Evolutionary conservation across 768 basidiomycete genomes (phyloP).

Genomic region (Sporobolomyces pararoseus): DNA sequence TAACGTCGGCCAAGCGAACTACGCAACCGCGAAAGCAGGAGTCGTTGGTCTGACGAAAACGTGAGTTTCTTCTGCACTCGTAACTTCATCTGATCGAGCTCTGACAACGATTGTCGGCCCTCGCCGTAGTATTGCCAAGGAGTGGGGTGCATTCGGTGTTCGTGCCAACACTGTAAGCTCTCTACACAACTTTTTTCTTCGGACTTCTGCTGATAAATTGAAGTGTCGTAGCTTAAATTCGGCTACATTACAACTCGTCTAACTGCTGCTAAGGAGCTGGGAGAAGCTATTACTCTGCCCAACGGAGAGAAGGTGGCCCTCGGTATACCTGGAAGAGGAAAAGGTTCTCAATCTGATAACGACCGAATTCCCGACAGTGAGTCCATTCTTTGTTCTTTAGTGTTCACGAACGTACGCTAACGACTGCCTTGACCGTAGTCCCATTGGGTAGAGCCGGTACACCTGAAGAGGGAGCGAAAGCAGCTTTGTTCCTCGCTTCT

Average conservation of each 20-base stretch:
- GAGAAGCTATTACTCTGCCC: constrained; percentile 65
- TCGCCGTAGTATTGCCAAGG: constrained; percentile 70
- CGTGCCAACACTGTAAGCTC: constrained; percentile 67
- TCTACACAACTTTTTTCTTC: neutral
- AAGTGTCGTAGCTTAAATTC: constrained; percentile 53
- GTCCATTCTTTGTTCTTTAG: constrained; percentile 3
- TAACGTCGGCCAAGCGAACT: constrained; percentile 65
- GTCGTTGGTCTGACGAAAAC: constrained; percentile 79
- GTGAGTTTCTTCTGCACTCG: neutral
- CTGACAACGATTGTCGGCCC: too few relatives aligned
- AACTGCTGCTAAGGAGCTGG: constrained; percentile 73
- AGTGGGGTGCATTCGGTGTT: constrained; percentile 70
- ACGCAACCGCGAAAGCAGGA: constrained; percentile 51
- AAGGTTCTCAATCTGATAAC: constrained; percentile 47
- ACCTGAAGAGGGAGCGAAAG: constrained; percentile 71
- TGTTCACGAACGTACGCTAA: neutral
- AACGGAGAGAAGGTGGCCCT: constrained; percentile 78
- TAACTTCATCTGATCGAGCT: too few relatives aligned
- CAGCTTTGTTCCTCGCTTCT: constrained; percentile 71
- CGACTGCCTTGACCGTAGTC: constrained; percentile 2
- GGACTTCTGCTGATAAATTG: neutral
- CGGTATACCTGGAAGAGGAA: constrained; percentile 63
- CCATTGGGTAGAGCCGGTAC: constrained; percentile 67
- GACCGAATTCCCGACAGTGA: constrained; percentile 41
- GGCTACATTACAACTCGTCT: constrained; percentile 68